phyloP scores from a whole-genome alignment of 352 stramenopile species.

The Globisporangium spinosum region DNA sequence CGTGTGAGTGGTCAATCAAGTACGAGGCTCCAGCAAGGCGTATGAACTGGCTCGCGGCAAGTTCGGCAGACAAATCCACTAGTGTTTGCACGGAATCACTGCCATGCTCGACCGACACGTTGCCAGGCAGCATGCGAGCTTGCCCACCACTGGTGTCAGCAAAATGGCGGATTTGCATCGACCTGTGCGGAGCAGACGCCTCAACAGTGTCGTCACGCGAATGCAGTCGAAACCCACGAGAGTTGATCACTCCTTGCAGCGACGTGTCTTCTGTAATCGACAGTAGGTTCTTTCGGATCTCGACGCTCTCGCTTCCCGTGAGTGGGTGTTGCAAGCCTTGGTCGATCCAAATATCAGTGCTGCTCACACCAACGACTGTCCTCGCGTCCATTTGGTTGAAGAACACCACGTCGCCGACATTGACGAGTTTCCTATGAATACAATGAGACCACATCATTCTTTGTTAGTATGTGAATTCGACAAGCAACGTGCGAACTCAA shows the following conservation, averaged over 20 bases:
- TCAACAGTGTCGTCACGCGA: constrained; percentile 45
- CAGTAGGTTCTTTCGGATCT: constrained; percentile 42
- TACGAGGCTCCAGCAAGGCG: constrained; percentile 47
- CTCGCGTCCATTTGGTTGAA: constrained; percentile 48
- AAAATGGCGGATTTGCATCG: constrained; percentile 50
- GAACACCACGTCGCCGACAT: constrained; percentile 48
- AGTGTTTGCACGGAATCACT: constrained; percentile 44
- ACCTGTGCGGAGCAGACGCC: constrained; percentile 27
- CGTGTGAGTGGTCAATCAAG: constrained; percentile 37
- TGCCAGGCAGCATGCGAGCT: constrained; percentile 33
- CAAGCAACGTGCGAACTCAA: too few relatives aligned
- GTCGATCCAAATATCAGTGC: constrained; percentile 39
- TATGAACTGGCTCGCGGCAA: constrained; percentile 40
- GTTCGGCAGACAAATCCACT: constrained; percentile 32
- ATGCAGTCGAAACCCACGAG: constrained; percentile 40
- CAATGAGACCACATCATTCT: neutral
- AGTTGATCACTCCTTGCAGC: constrained; percentile 43
- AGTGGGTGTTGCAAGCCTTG: constrained; percentile 46
- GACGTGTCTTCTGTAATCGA: constrained; percentile 42
- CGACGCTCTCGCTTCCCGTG: constrained; percentile 35
- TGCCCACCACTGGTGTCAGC: constrained; percentile 35
- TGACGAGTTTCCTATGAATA: constrained; percentile 36
- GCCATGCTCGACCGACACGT: constrained; percentile 42
- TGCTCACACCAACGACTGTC: constrained; percentile 43
- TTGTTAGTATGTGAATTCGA: neutral